These are phyloP conservation scores for Zalaria sp. DNA, from an alignment of 2,329 filamentous ascomycete genomes.

Conservation along the genomic window DNA sequence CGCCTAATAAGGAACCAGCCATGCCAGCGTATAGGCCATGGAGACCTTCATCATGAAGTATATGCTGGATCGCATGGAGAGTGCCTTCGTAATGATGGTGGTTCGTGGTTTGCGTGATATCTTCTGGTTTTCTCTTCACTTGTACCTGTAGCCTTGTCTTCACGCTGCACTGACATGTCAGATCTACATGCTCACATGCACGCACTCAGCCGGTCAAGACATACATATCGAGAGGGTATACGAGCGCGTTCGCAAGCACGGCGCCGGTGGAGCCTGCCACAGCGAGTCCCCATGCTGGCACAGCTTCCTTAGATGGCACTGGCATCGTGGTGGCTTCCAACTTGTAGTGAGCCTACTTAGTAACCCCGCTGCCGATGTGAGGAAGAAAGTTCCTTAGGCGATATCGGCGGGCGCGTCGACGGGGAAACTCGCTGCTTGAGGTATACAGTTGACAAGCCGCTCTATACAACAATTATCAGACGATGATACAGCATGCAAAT, in stretches of 20 bases:
- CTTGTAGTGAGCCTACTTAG: no score
- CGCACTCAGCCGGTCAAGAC: conserved; percentile 18
- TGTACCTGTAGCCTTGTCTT: conserved; percentile 96
- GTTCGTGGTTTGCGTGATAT: conserved; percentile 29
- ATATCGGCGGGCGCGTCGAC: no score
- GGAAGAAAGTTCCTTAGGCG: no score
- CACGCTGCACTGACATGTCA: conserved; percentile 44
- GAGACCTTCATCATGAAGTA: conserved; percentile 66
- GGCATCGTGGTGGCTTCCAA: conserved; percentile 25
- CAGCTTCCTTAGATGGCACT: conserved; percentile 48
- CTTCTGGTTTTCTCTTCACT: conserved; percentile 47
- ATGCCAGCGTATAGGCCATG: conserved; percentile 81
- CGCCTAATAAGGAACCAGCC: conserved; percentile 70
- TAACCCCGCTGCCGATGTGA: no score
- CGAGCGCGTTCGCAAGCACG: conserved; percentile 84
- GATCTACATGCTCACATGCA: not conserved
- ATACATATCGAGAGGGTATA: conserved; percentile 95
- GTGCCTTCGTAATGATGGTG: conserved; percentile 73
- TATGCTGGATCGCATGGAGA: conserved; percentile 76
- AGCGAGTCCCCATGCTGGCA: conserved; percentile 87
- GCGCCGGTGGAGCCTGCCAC: conserved; percentile 87
- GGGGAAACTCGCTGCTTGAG: no score
- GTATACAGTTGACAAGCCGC: no score
- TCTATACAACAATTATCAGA: no score
- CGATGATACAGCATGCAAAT: no score